Evolutionary conservation across 176 grass and related monocot species (phyloP).

Genomic region (Zoysia pacifica): DNA sequence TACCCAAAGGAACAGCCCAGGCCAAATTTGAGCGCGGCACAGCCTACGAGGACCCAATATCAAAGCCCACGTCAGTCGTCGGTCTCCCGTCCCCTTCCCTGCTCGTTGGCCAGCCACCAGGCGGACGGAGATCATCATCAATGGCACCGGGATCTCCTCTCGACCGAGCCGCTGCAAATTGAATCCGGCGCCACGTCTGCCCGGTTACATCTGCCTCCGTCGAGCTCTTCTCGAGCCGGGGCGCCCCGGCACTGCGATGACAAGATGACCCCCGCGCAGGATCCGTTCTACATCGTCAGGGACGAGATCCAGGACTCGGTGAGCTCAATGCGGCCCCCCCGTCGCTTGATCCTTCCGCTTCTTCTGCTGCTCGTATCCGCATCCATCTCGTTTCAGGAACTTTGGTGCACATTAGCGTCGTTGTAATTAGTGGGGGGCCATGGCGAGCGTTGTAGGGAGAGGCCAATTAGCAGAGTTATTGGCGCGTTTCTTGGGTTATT

Average conservation of each 20-base stretch:
- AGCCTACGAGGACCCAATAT: neutral
- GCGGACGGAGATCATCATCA: neutral
- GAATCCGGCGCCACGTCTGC: neutral
- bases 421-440: neutral
- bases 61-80: neutral
- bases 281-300: slow-evolving; percentile 95
- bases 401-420: neutral
- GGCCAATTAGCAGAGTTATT: neutral
- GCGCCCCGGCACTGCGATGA: slow-evolving; percentile 10
- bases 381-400: neutral
- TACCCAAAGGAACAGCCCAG: neutral
- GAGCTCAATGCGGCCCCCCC: slow-evolving; percentile 1
- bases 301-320: slow-evolving; percentile 97
- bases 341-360: neutral
- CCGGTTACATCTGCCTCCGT: neutral
- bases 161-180: neutral
- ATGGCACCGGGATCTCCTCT: slow-evolving; percentile 3
- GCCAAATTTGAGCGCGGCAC: neutral
- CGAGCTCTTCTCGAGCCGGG: neutral
- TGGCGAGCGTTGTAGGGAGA: neutral
- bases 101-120: slow-evolving; percentile 27
- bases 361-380: neutral
- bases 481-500: neutral
- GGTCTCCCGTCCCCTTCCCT: neutral
- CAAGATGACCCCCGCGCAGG: slow-evolving; percentile 84